Evolutionary conservation across 768 basidiomycete genomes (phyloP), one percentile per base, ranked within the genome.

Genomic region (Candolleomyces eurysporus): DNA sequence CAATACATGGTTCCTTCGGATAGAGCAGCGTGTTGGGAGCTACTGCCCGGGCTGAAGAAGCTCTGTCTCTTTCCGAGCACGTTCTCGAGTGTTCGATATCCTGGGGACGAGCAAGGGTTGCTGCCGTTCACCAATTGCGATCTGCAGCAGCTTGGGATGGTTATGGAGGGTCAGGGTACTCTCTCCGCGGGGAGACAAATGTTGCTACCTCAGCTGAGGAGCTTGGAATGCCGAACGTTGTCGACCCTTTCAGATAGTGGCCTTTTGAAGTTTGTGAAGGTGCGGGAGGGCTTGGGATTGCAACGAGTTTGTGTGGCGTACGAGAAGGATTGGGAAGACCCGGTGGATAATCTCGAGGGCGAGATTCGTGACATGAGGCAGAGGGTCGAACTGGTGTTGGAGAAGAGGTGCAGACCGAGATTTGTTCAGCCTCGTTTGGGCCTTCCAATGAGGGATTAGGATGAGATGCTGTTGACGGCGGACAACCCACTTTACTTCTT

Each of bases 91-190:
- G 58, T 59, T 14, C 39, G 6, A 30, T 59, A 59, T 42, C 22
- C 39, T 16, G 49, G 49, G 19, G 48, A 59, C 48, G 49, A 59
- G 39, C 48, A 59, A n/a, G 48, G 36, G 10, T 7, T 59, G 39
- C 48, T 59, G 14, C 58, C 58, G 8, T 59, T 59, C 19, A 42
- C 46, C 11, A 49, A 59, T 51, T 49, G 31, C n/a, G 58, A 59
- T 36, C 30, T 59, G 49, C 39, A 22, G 13, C 39, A 42, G 48
- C 36, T 59, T 17, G 31, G 11, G 16, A 17, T 48, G 19, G 48
- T 26, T 10, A 9, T 4, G 43, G 39, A 30, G 13, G 17, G 19
- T 16, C 58, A 26, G 19, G n/a, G n/a, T 11, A 48, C 48, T 26
- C 57, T 26, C 16, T 6, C 16, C 4, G 17, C 14, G 14, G 57